phyloP scores from a whole-genome alignment of 1,284 basidiomycete species.

The Peniophora sp. region DNA sequence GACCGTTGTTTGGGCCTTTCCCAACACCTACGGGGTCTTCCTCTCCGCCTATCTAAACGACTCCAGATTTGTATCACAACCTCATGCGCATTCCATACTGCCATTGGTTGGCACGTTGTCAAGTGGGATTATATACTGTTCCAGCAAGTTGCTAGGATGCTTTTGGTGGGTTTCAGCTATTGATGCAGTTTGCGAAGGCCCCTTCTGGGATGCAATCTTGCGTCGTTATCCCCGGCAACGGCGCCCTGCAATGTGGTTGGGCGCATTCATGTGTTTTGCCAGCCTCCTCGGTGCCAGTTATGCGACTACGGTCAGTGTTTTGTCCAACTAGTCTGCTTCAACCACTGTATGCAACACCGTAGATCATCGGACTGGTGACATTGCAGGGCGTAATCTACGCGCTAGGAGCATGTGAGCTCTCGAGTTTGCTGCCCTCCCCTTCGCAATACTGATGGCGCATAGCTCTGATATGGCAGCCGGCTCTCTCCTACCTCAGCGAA shows the following conservation, averaged over 20 bases:
- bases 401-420: constrained; percentile 20
- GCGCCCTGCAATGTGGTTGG: constrained; percentile 22
- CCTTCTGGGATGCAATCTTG: constrained; percentile 19
- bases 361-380: constrained; percentile 20
- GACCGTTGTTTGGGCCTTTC: constrained; percentile 29
- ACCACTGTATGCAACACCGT: constrained; percentile 5
- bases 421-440: neutral
- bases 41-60: constrained; percentile 26
- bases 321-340: neutral
- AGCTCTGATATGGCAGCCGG: constrained; percentile 15
- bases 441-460: neutral
- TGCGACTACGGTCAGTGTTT: constrained; percentile 19
- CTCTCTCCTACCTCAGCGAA: constrained; percentile 21
- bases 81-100: constrained; percentile 20
- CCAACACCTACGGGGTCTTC: constrained; percentile 25
- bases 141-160: constrained; percentile 15
- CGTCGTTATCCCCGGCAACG: constrained; percentile 23
- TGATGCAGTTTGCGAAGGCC: constrained; percentile 7
- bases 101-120: constrained; percentile 25
- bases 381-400: constrained; percentile 22
- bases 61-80: constrained; percentile 16
- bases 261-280: constrained; percentile 19
- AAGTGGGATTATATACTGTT: constrained; percentile 26
- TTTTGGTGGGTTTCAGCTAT: neutral
- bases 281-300: constrained; percentile 30